Base-by-base conservation (phyloP, 768 basidiomycete genomes). In the Trametes maxima region DNA sequence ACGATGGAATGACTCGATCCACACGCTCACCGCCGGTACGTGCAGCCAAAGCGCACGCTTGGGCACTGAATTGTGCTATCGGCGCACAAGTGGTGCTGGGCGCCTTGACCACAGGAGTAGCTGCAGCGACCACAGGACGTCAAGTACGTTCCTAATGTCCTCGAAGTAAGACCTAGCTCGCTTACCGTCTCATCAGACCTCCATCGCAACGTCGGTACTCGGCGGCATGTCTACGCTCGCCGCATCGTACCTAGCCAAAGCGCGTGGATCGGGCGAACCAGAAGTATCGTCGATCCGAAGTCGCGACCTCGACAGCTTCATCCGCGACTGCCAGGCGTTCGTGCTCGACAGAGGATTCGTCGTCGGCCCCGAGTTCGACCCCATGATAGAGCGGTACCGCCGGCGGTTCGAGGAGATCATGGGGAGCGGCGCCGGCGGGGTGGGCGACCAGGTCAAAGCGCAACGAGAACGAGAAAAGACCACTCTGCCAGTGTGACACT, bases 211-310 rank as follows among this genome's bases (percentile, higher is more conserved):
- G 17, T 67, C 80, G 3, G 45, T 80, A 35, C 72, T 82, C 37
- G 81, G 90, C 35, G 89, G 85, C n/a, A 58, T 87, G 12, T 72
- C 88, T 3, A 92, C 89, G 0, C 21, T 90, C 19, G 80, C 86
- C 14, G 88, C 89, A 17, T 86, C 88, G 1, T 91, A 87, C 71
- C 78, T 92, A 24, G 90, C 89, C 3, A 83, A 85, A 13, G 79
- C 82, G 24, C 83, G 88, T 25, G 87, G 88, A 12, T 85, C 87
- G 0, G 82, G 82, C 39, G 89, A 91, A 65, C 90, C 90, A 1
- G 87, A 90, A 62, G 53, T 80, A n/a, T 88, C 87, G 0, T 76
- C 79, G 33, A 69, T 75, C 3, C 81, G 83, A 12, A 77, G 77
- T 4, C 84, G 85, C 62, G 85, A 87, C 59, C 77, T 91, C 1